These are phyloP conservation scores for Fistulinella staudtii DNA, from an alignment of 1,284 basidiomycete genomes.

Conservation along the genomic window DNA sequence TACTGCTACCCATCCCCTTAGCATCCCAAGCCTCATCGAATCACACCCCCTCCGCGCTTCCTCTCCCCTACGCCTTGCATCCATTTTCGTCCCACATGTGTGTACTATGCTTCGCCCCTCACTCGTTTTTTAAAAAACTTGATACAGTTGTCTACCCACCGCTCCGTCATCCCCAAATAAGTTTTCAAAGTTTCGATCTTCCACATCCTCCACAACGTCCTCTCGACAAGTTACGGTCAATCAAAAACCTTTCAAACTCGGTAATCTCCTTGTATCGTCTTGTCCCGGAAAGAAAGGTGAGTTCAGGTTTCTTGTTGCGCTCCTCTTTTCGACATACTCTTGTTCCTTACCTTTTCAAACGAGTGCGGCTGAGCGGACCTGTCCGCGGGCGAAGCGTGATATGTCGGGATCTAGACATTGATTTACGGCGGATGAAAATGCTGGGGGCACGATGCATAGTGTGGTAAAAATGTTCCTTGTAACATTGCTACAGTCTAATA, in stretches of 20 bases:
- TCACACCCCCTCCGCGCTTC: slow-evolving; percentile 12
- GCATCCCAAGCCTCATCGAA: too few species aligned
- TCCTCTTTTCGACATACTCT: not conserved
- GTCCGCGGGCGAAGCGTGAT: slow-evolving; percentile 80
- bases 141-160: slow-evolving; percentile 16
- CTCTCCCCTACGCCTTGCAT: slow-evolving; percentile 17
- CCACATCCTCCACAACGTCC: slow-evolving; percentile 7
- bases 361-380: slow-evolving; percentile 81
- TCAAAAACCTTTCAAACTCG: slow-evolving; percentile 44
- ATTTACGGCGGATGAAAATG: slow-evolving; percentile 74
- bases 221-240: not conserved
- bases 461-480: slow-evolving; percentile 48
- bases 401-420: slow-evolving; percentile 76
- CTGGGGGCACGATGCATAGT: slow-evolving; percentile 80
- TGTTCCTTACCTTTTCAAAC: not conserved
- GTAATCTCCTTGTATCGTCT: slow-evolving; percentile 88
- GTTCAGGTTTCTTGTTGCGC: slow-evolving; percentile 2
- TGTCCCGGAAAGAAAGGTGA: slow-evolving; percentile 94
- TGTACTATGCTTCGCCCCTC: slow-evolving; percentile 1
- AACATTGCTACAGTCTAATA: not conserved
- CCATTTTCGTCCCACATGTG: slow-evolving; percentile 19
- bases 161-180: slow-evolving; percentile 19
- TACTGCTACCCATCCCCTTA: slow-evolving; percentile 2
- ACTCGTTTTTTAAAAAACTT: slow-evolving; percentile 1
- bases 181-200: slow-evolving; percentile 10